Conservation (phyloP, 495 filamentous ascomycete genomes). For the Amniculicola lignicola region DNA sequence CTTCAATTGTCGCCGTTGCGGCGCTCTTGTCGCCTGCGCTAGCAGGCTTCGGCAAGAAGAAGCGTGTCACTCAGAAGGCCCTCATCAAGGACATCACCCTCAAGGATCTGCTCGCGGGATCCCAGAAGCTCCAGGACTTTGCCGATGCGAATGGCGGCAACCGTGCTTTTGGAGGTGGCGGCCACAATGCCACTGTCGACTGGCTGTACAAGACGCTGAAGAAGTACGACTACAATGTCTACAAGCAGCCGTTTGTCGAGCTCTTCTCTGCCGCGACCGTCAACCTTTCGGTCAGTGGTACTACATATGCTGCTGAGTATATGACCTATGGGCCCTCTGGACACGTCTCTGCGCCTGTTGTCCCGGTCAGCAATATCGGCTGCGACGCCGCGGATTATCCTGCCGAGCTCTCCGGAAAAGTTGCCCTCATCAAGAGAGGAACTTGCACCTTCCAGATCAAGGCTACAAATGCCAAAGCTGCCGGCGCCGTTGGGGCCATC, state of each 20-base stretch:
- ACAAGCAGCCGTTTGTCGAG: slow-evolving; percentile 56
- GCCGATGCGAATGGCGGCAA: slow-evolving; percentile 51
- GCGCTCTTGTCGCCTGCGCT: background rate
- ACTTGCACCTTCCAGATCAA: slow-evolving; percentile 60
- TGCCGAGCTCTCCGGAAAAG: slow-evolving; percentile 50
- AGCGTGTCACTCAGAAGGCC: slow-evolving; percentile 12
- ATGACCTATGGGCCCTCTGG: slow-evolving; percentile 48
- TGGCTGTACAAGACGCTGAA: slow-evolving; percentile 56
- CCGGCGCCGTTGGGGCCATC: slow-evolving; percentile 57
- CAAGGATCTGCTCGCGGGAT: slow-evolving; percentile 42
- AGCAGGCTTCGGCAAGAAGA: slow-evolving; percentile 2
- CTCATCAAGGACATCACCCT: slow-evolving; percentile 45
- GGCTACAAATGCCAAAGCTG: slow-evolving; percentile 55
- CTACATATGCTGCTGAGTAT: background rate
- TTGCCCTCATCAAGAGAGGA: slow-evolving; percentile 64
- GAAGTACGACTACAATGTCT: slow-evolving; percentile 53
- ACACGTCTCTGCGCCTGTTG: slow-evolving; percentile 46
- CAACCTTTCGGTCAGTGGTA: slow-evolving; percentile 28
- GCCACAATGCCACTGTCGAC: slow-evolving; percentile 64
- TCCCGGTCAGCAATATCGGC: slow-evolving; percentile 53
- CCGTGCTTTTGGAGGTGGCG: slow-evolving; percentile 58
- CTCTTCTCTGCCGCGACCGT: slow-evolving; percentile 36
- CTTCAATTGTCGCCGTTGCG: slow-evolving; percentile 9
- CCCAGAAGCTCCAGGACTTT: slow-evolving; percentile 47
- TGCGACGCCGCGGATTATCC: slow-evolving; percentile 58